phyloP scores from a whole-genome alignment of 2,329 filamentous ascomycete species.

The Colletotrichum caudatum region DNA sequence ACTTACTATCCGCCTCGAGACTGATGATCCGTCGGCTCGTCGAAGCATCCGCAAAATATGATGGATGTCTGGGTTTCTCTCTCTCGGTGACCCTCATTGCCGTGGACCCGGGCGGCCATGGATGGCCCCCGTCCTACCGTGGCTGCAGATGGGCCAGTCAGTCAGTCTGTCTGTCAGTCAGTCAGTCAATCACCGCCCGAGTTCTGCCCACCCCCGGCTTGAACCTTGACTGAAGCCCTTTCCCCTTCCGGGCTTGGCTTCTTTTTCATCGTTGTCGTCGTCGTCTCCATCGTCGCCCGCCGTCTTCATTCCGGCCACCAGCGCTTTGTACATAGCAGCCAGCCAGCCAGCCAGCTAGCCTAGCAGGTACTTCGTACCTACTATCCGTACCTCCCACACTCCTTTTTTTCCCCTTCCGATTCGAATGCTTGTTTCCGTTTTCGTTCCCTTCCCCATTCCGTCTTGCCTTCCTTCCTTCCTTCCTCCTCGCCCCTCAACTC shows the following conservation, averaged over 20 bases:
- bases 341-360: not conserved
- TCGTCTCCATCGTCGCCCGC: not conserved
- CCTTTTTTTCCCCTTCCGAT: not conserved
- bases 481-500: not conserved
- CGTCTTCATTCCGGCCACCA: not conserved
- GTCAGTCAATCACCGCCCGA: not conserved
- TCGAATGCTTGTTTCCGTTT: slow-evolving; percentile 9
- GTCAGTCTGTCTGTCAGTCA: too few relatives aligned
- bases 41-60: not conserved
- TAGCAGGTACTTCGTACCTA: too few relatives aligned
- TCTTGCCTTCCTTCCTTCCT: not conserved
- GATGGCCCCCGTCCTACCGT: not conserved
- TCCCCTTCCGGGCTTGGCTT: slow-evolving; percentile 26
- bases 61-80: too few relatives aligned
- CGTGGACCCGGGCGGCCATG: not conserved
- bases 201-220: not conserved
- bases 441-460: not conserved
- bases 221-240: slow-evolving; percentile 2
- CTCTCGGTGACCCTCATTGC: not conserved
- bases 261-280: not conserved
- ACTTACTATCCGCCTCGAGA: not conserved
- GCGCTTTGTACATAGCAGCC: not conserved
- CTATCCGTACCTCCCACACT: too few relatives aligned
- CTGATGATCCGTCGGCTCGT: not conserved
- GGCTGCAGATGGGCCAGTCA: not conserved